Evolutionary conservation across 192 early-diverging fungal genomes (phyloP), one percentile per base, ranked within the genome.

Genomic region (Backusella psychrophila): DNA sequence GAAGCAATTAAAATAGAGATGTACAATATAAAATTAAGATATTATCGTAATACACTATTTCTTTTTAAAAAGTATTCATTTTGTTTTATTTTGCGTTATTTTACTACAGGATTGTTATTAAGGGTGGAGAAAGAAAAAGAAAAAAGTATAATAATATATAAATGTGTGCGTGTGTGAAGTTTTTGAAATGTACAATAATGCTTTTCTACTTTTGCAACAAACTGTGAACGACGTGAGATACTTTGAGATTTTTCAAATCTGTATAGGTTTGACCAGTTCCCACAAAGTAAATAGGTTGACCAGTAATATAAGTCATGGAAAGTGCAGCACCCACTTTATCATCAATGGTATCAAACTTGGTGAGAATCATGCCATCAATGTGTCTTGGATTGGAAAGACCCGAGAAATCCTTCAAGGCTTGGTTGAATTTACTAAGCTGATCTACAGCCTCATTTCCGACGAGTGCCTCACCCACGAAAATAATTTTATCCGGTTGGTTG

Each of bases 191-290:
- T 63, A 63, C 56, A 63, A 29, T 63, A 29, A 63, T 63, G 56
- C 11, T 14, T 73, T 53, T 49, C 82, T 85, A 92, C 34, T 88
- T 80, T 41, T 86, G 80, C 17, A 95, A 82, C 66, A 95, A 81
- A 29, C 88, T 86, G 7, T 87, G 85, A 15, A 94, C 92, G 65
- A 95, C 90, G 77, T 93, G 92, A 31, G 83, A 77, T 29, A 95
- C 91, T 67, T 91, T 92, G 88, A 98, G 93, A 68, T 91, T 95
- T 77, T 94, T 91, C 78, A 98, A 86, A 85, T 98, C 96, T 3
- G 95, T 97, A 77, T 97, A 98, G 2, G 97, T 98, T 84, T 98
- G 97, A 7, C 97, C 97, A 14, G 96, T 97, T 31, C 97, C 97
- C 19, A 98, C 96, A 90, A 98, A 98, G 65, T 96, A 82, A 38